Percentiles rank a stretch among this genome's conserved stretches.
Evolutionary conservation across 2,329 filamentous ascomycete genomes (phyloP).

Genomic region (Ophidiomyces ophidiicola): DNA sequence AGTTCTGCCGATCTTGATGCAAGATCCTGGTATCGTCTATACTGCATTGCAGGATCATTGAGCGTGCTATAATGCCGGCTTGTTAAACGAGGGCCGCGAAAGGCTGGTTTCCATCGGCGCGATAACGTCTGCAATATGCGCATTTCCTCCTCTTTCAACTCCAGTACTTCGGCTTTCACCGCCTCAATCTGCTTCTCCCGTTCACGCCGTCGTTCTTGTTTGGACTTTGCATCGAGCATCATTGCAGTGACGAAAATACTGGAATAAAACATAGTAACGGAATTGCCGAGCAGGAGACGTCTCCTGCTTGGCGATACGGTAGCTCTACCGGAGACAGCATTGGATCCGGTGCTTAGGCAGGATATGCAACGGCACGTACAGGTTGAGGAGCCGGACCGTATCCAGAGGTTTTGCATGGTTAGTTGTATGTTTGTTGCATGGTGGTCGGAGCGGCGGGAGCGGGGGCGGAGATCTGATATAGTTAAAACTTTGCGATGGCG

Average conservation of each 20-base stretch:
- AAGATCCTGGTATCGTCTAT: constrained; percentile 4
- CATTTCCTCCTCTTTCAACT: constrained; percentile 30
- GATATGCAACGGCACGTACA: constrained; percentile 32
- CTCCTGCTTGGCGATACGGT: constrained; percentile 27
- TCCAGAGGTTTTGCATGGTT: constrained; percentile 36
- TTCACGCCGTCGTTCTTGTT: constrained; percentile 30
- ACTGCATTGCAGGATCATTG: constrained; percentile 13
- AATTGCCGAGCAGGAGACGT: constrained; percentile 32
- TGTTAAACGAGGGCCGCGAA: not conserved
- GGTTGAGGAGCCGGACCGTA: constrained; percentile 29
- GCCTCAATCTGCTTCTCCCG: constrained; percentile 33
- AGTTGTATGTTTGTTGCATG: constrained; percentile 6
- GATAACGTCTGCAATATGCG: constrained; percentile 26
- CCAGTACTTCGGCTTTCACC: constrained; percentile 32
- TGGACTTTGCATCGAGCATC: constrained; percentile 30
- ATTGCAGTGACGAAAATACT: constrained; percentile 34
- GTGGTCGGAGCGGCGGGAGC: not conserved
- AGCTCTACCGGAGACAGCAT: constrained; percentile 26
- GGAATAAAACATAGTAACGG: constrained; percentile 34
- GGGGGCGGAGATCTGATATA: too few species aligned
- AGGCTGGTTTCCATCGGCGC: constrained; percentile 16
- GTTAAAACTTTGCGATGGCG: too few species aligned
- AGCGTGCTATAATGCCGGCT: constrained; percentile 18
- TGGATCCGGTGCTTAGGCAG: constrained; percentile 27
- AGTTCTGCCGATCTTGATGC: not conserved